Evolutionary conservation across 2,329 filamentous ascomycete species (phyloP), one percentile per base, ranked within the genome.

Genomic region (Sodiomyces alkalinus): DNA sequence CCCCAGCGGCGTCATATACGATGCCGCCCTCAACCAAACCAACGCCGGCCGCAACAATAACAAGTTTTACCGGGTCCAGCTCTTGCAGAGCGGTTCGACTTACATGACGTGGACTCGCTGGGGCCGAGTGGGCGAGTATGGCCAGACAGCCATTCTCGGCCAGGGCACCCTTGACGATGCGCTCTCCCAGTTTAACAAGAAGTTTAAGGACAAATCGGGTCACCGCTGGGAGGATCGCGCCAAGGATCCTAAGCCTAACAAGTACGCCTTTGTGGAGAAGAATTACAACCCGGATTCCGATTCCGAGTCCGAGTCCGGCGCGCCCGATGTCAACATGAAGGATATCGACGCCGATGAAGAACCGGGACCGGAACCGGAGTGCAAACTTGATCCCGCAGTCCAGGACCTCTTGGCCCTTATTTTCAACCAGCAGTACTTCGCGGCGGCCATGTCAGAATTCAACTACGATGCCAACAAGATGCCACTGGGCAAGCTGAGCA

Each of bases 401-500:
- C 74, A 83, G 44, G 55, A 70, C 7, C 56, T 92, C 13, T 75
- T 92, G 63, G 56, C 74, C 34, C 68, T 92, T 38, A 92, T 93
- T 34, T 92, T 92, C 61, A 86, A 92, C 48, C 64, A 71, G 32
- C 48, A 74, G 14, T 75, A 76, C 45, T 83, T 92, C 49, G 59
- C 68, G 14, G 63, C 64, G 13, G 68, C 71, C 19, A 79, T 82
- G 73, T 47, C 52, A 2, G 58, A 66, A 2, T 58, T 82, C 39
- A 79, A 80, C 39, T 83, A 83, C 40, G 75, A 83, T 39, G 61
- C 67, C 7, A 62, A 77, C 37, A 92, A 92, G 49, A 58, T 92
- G 22, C 83, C 83, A 0, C 58, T 92, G 2, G 85, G 83, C 4
- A 92, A 90, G 46, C 64, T 92, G 15, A 82, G 80, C 59, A 83